These are phyloP conservation scores for Acarospora socialis DNA, from an alignment of 2,329 filamentous ascomycete species.

Conservation along the genomic window DNA sequence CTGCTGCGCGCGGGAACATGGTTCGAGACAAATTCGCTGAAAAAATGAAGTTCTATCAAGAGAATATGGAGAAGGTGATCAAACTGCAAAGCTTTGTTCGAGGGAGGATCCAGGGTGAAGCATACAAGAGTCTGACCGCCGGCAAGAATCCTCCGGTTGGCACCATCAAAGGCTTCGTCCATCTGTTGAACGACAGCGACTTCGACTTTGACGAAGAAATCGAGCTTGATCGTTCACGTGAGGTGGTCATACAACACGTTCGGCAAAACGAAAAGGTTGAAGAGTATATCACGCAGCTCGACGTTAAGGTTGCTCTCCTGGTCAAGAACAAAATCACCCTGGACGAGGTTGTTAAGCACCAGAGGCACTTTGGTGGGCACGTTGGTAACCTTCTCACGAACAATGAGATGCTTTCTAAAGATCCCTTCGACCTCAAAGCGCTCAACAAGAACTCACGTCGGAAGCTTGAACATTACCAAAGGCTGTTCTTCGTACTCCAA, in stretches of 20 bases:
- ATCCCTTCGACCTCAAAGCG: slow-evolving; percentile 92
- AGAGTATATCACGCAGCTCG: slow-evolving; percentile 94
- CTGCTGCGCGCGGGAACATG: slow-evolving; percentile 56
- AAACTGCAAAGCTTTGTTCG: slow-evolving; percentile 97
- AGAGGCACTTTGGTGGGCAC: slow-evolving; percentile 88
- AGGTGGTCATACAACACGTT: slow-evolving; percentile 93
- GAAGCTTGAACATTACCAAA: slow-evolving; percentile 93
- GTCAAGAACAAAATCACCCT: slow-evolving; percentile 99
- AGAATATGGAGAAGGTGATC: slow-evolving; percentile 98
- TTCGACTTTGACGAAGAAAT: slow-evolving; percentile 99
- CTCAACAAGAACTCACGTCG: slow-evolving; percentile 91
- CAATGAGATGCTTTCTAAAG: slow-evolving; percentile 72
- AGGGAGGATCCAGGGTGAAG: slow-evolving; percentile 88
- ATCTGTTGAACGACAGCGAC: slow-evolving; percentile 92
- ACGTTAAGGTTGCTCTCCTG: slow-evolving; percentile 95
- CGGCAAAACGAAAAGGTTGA: slow-evolving; percentile 94
- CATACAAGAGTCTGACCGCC: slow-evolving; percentile 90
- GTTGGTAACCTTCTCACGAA: slow-evolving; percentile 75
- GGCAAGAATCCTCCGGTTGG: slow-evolving; percentile 95
- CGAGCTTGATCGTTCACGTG: slow-evolving; percentile 86
- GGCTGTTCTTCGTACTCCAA: slow-evolving; percentile 92
- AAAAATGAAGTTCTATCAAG: slow-evolving; percentile 76
- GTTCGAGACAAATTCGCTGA: slow-evolving; percentile 64
- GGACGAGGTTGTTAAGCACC: slow-evolving; percentile 92
- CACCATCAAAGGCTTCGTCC: slow-evolving; percentile 95